phyloP scores from a whole-genome alignment of 139 green algal genomes.

The Nannochloris sp. region DNA sequence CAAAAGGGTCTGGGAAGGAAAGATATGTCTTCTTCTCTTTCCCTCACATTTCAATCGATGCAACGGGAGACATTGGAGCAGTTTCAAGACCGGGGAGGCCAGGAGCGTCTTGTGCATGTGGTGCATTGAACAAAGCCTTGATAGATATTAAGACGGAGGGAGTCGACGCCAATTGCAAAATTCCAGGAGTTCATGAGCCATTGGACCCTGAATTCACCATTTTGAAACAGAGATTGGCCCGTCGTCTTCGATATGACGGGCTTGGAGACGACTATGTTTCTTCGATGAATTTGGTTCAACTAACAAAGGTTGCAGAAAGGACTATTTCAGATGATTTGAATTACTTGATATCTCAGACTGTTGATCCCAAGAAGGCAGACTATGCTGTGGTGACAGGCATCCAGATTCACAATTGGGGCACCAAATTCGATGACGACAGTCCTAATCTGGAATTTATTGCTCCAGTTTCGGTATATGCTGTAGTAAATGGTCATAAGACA shows the following conservation, averaged over 20 bases:
- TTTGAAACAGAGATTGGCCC: slow-evolving; percentile 74
- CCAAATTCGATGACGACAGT: slow-evolving; percentile 35
- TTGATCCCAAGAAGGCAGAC: slow-evolving; percentile 69
- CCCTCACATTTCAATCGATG: slow-evolving; percentile 78
- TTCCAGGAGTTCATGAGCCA: slow-evolving; percentile 62
- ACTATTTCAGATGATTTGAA: slow-evolving; percentile 81
- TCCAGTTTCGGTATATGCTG: slow-evolving; percentile 52
- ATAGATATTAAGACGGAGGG: slow-evolving; percentile 33
- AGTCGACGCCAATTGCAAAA: slow-evolving; percentile 30
- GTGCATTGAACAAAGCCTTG: slow-evolving; percentile 57
- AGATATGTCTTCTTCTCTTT: slow-evolving; percentile 87
- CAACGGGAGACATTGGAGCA: slow-evolving; percentile 44
- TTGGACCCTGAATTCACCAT: slow-evolving; percentile 81
- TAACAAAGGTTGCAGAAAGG: slow-evolving; percentile 68
- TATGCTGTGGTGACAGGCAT: slow-evolving; percentile 79
- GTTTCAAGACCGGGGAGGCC: slow-evolving; percentile 52
- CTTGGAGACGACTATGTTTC: slow-evolving; percentile 13
- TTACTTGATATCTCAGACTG: slow-evolving; percentile 70
- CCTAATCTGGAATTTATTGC: slow-evolving; percentile 69
- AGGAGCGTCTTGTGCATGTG: slow-evolving; percentile 59
- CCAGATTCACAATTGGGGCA: slow-evolving; percentile 79
- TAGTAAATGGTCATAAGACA: slow-evolving; percentile 60
- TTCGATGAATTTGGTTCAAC: slow-evolving; percentile 48
- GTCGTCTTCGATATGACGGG: slow-evolving; percentile 41
- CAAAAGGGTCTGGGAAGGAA: slow-evolving; percentile 44